A percentile compares a stretch with the other conserved stretches of the same genome.
phyloP scores from a whole-genome alignment of 768 basidiomycete species.

The Mycena leptocephala region DNA sequence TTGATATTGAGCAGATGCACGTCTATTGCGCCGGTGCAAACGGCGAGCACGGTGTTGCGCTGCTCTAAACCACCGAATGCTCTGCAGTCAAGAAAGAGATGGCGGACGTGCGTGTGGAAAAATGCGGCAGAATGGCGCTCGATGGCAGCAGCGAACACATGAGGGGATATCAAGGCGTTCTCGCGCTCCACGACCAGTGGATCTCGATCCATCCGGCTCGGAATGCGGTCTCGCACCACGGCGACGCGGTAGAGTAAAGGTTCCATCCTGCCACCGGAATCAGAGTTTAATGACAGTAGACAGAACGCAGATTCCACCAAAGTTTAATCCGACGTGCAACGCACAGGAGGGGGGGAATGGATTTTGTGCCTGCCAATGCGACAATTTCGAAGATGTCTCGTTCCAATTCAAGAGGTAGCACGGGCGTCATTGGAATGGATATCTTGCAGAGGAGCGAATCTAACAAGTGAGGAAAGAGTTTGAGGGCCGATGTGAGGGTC shows the following conservation, averaged over 20 bases:
- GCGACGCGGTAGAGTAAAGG: neutral
- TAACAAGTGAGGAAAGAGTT: too few species aligned
- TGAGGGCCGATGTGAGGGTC: too few species aligned
- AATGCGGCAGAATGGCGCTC: neutral
- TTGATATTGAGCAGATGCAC: neutral
- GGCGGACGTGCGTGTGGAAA: neutral
- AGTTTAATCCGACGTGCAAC: neutral
- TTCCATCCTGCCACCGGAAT: neutral
- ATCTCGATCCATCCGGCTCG: too few species aligned
- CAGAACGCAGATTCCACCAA: neutral
- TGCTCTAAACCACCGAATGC: neutral
- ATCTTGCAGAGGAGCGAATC: too few species aligned
- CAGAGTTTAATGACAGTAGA: too few species aligned
- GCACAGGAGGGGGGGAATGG: neutral
- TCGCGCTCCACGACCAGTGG: neutral
- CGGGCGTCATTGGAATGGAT: neutral
- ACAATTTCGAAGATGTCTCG: neutral
- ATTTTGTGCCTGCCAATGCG: neutral
- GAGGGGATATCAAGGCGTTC: neutral
- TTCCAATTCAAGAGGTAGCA: neutral
- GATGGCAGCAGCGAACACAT: neutral
- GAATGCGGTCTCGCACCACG: neutral
- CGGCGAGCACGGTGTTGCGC: neutral
- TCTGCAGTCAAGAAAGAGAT: neutral
- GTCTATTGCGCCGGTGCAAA: neutral